Percentiles rank a stretch among this genome's conserved stretches.
Evolutionary conservation across 2,329 filamentous ascomycete species (phyloP).

Genomic region (Diaporthe eres): DNA sequence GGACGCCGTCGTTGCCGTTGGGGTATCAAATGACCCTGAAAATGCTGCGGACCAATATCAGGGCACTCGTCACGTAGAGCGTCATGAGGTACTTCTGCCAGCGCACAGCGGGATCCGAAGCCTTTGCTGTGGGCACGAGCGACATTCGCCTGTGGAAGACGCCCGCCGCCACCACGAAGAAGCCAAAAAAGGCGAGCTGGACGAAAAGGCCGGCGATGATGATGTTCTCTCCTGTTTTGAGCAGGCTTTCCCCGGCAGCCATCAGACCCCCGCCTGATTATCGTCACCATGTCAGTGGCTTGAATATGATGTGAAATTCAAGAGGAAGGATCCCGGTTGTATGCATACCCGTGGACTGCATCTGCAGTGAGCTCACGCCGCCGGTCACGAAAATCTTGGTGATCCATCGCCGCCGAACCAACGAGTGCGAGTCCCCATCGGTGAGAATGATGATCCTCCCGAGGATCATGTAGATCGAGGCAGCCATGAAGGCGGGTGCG

Average conservation of each 20-base stretch:
- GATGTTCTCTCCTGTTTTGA: slow-evolving; percentile 56
- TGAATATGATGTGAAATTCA: rapidly evolving
- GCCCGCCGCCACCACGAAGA: slow-evolving; percentile 61
- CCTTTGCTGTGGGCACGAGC: slow-evolving; percentile 48
- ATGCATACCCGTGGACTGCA: slow-evolving; percentile 59
- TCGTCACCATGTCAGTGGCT: slow-evolving; percentile 11
- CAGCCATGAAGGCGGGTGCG: slow-evolving; percentile 58
- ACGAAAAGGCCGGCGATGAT: slow-evolving; percentile 63
- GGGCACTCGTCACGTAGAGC: slow-evolving; percentile 43
- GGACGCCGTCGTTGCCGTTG: slow-evolving; percentile 58
- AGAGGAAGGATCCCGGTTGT: not conserved
- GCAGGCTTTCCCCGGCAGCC: slow-evolving; percentile 46
- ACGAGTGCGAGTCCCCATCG: slow-evolving; percentile 56
- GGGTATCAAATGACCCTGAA: slow-evolving; percentile 65
- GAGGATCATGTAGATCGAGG: slow-evolving; percentile 62
- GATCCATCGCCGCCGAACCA: slow-evolving; percentile 59
- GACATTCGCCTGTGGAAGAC: slow-evolving; percentile 62
- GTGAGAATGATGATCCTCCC: slow-evolving; percentile 55
- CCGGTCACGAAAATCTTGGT: slow-evolving; percentile 66
- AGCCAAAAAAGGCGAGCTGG: slow-evolving; percentile 64
- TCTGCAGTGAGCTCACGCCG: slow-evolving; percentile 62
- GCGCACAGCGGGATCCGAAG: slow-evolving; percentile 41
- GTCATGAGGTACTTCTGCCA: slow-evolving; percentile 42
- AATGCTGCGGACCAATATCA: slow-evolving; percentile 64
- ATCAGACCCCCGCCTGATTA: slow-evolving; percentile 58